Evolutionary conservation across 2,329 filamentous ascomycete species (phyloP).

Genomic region (Aspergillus sp.): DNA sequence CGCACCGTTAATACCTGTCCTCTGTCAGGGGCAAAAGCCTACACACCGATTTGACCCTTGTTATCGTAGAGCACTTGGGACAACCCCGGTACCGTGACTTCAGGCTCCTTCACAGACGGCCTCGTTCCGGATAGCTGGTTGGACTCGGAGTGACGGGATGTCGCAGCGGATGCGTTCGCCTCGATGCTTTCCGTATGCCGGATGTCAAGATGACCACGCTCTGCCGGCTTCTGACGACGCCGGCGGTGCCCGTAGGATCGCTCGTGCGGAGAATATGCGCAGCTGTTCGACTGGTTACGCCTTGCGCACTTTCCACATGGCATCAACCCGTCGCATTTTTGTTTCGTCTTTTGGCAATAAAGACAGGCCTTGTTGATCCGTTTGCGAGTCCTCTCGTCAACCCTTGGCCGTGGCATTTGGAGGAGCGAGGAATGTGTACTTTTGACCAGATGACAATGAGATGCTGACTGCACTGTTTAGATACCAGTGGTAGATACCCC

Average conservation of each 20-base stretch:
- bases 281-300: background rate
- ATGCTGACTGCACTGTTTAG: too few species aligned
- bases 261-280: background rate
- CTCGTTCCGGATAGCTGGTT: background rate
- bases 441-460: too few species aligned
- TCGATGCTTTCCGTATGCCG: background rate
- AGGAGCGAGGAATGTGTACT: too few species aligned
- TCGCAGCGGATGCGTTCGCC: background rate
- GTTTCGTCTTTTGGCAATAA: background rate
- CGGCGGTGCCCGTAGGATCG: background rate
- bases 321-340: background rate
- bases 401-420: background rate
- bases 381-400: background rate
- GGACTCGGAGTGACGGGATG: too few species aligned
- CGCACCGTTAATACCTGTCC: background rate
- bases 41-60: background rate
- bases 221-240: background rate
- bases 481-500: too few species aligned
- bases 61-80: background rate
- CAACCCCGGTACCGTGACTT: background rate
- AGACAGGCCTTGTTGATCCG: slow-evolving; percentile 1
- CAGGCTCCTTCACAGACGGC: background rate
- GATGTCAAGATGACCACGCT: background rate
- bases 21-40: background rate
- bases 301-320: background rate